A percentile compares a stretch with the other conserved stretches of the same genome.
Conservation (phyloP, 306 rosid species). For the Albizia julibrissin region DNA sequence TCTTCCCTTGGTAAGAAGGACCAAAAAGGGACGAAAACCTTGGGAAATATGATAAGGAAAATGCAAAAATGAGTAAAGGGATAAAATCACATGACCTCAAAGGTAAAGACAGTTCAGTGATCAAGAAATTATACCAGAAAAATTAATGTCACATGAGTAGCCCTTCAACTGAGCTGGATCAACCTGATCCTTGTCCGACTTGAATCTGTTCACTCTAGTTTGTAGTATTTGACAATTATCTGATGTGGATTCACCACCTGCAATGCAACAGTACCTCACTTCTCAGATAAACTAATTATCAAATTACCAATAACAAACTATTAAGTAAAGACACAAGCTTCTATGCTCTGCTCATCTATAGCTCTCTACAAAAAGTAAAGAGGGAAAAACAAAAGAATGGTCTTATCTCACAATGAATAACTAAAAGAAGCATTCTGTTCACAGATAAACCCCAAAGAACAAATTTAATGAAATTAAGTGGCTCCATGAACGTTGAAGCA, state of each 20-base stretch:
- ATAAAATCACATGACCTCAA: neutral
- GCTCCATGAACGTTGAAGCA: neutral
- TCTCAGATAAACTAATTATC: conserved; percentile 15
- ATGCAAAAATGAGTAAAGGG: conserved; percentile 13
- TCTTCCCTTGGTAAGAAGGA: neutral
- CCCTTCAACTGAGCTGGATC: conserved; percentile 57
- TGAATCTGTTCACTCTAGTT: conserved; percentile 86
- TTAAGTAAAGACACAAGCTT: neutral
- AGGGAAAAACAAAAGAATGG: neutral
- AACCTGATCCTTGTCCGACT: conserved; percentile 68
- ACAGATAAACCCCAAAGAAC: neutral
- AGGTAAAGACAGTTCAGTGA: conserved; percentile 8
- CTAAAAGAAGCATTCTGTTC: neutral
- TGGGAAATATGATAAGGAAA: neutral
- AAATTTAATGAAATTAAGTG: neutral
- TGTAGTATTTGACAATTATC: conserved; percentile 96
- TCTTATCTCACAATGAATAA: neutral
- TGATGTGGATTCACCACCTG: conserved; percentile 84
- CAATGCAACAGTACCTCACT: conserved; percentile 34
- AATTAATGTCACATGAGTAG: conserved; percentile 43
- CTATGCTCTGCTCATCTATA: neutral
- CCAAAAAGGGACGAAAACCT: neutral
- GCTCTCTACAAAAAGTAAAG: neutral
- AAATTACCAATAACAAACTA: conserved; percentile 25
- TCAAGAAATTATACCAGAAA: conserved; percentile 55